Percentiles rank a stretch among this genome's conserved stretches.
phyloP scores from a whole-genome alignment of 2,329 filamentous ascomycete species.

The Talaromyces sp. region DNA sequence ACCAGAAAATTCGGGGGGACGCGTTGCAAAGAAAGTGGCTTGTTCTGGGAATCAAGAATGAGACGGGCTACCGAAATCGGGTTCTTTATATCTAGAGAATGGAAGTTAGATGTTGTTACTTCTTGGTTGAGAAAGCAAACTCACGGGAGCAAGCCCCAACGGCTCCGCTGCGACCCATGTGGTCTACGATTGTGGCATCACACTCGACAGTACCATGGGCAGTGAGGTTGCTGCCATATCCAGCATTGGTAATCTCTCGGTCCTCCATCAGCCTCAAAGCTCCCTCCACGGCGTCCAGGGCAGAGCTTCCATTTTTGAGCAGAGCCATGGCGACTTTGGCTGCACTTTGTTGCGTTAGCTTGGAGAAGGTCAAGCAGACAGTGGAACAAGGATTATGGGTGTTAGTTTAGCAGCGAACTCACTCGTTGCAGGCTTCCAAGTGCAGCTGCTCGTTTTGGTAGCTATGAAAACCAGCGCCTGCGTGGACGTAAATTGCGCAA shows the following conservation, averaged over 20 bases:
- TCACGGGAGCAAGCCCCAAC: slow-evolving; percentile 85
- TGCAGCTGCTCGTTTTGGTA: slow-evolving; percentile 78
- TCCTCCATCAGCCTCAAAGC: slow-evolving; percentile 87
- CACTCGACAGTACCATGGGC: slow-evolving; percentile 90
- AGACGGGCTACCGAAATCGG: slow-evolving; percentile 82
- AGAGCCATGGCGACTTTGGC: slow-evolving; percentile 79
- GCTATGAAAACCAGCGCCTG: slow-evolving; percentile 92
- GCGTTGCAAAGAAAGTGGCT: slow-evolving; percentile 74
- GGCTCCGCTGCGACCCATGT: slow-evolving; percentile 84
- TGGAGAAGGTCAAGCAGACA: slow-evolving; percentile 1
- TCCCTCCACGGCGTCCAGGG: slow-evolving; percentile 84
- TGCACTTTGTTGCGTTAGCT: slow-evolving; percentile 53
- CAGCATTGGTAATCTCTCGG: slow-evolving; percentile 92
- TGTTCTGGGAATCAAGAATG: slow-evolving; percentile 72
- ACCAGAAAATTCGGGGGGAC: slow-evolving; percentile 92
- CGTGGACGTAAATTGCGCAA: slow-evolving; percentile 88
- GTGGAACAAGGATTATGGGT: not conserved
- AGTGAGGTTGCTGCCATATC: slow-evolving; percentile 90
- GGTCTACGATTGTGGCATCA: slow-evolving; percentile 89
- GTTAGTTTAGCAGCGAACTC: slow-evolving; percentile 36
- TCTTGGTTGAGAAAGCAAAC: slow-evolving; percentile 32
- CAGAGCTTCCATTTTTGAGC: slow-evolving; percentile 70
- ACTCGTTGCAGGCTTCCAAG: slow-evolving; percentile 84
- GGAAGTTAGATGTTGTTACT: slow-evolving; percentile 10
- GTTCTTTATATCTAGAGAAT: slow-evolving; percentile 72